Evolutionary conservation across 371 early-diverging fungal genomes (phyloP), one percentile per base, ranked within the genome.

Genomic region (Rhizopus sp.): DNA sequence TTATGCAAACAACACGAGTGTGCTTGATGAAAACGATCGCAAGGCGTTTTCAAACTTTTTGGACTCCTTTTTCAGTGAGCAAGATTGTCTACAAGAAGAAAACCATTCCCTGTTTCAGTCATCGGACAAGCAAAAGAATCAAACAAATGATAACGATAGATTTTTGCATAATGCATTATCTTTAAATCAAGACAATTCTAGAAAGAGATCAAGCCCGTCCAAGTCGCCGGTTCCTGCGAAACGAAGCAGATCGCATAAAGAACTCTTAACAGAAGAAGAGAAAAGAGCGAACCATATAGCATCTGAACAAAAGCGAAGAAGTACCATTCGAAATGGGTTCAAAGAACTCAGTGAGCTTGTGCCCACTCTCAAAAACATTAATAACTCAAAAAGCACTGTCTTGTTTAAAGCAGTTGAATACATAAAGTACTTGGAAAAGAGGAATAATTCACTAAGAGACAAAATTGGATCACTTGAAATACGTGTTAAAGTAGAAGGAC

Each of bases 221-320:
- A 53, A 42, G 32, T 41, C 53, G 7, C 16, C 32, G 3, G 15
- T 33, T 4, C 10, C 46, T 7, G 16, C 33, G 40, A 29, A 53
- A 42, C n/a, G 17, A 47, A 9, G 51, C n/a, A 47, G 50, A 32
- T 34, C 59, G 0, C 69, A 62, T 7, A 79, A 77, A 37, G 88
- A 91, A 59, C 71, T 94, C 16, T 65, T 96, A 54, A 91, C 93
- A 0, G 92, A 91, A 41, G 83, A 89, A 15, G 93, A 95, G 55
- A 95, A 95, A 73, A 80, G 90, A 58, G 87, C 89, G 23, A 94
- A 93, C 69, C 95, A 94, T 72, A 93, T 94, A 68, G 90, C 88
- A 1, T 89, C 90, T 17, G 95, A 95, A 63, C 92, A 95, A 69
- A 90, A 92, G 62, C 87, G 95, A 45, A 84, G 95, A 34, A 88